A percentile compares a stretch with the other conserved stretches of the same genome.
Conservation (phyloP, 495 filamentous ascomycete species). For the Pseudoneurospora amorphoporcata region DNA sequence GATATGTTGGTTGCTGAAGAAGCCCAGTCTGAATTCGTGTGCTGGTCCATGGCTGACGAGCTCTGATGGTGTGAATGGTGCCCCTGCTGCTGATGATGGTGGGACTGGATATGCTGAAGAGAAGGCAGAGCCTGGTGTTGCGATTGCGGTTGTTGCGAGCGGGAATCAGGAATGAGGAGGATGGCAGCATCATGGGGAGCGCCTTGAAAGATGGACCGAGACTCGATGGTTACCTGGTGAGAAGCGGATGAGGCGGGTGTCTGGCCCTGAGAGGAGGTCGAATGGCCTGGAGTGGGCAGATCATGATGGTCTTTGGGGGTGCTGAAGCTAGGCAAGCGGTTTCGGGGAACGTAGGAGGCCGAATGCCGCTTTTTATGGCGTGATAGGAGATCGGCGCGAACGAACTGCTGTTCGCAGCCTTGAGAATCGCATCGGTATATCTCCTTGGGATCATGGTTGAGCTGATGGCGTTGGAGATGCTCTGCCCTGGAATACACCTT, state of each 20-base stretch:
- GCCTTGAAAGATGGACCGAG: constrained; percentile 26
- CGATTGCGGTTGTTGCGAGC: constrained; percentile 16
- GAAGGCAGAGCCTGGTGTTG: constrained; percentile 8
- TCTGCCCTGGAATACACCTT: constrained; percentile 94
- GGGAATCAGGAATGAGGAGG: constrained; percentile 33
- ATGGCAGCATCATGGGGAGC: constrained; percentile 40
- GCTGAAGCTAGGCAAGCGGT: constrained; percentile 70
- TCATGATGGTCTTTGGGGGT: constrained; percentile 30
- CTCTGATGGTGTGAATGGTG: not conserved
- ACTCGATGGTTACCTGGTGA: constrained; percentile 19
- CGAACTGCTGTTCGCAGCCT: constrained; percentile 81
- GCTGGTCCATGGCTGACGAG: not conserved
- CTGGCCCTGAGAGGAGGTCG: constrained; percentile 9
- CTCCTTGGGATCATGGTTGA: constrained; percentile 73
- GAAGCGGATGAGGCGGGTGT: constrained; percentile 7
- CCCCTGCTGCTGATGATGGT: not conserved
- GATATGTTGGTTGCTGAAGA: not conserved
- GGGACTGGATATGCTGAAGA: not conserved
- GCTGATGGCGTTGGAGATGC: constrained; percentile 59
- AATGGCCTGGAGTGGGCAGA: constrained; percentile 9
- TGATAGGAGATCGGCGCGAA: constrained; percentile 82
- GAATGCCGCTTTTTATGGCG: constrained; percentile 91
- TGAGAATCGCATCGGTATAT: constrained; percentile 90
- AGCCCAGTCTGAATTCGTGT: not conserved
- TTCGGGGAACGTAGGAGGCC: constrained; percentile 78